phyloP scores from a whole-genome alignment of 305 asterid species.

The Petunia hybrid region DNA sequence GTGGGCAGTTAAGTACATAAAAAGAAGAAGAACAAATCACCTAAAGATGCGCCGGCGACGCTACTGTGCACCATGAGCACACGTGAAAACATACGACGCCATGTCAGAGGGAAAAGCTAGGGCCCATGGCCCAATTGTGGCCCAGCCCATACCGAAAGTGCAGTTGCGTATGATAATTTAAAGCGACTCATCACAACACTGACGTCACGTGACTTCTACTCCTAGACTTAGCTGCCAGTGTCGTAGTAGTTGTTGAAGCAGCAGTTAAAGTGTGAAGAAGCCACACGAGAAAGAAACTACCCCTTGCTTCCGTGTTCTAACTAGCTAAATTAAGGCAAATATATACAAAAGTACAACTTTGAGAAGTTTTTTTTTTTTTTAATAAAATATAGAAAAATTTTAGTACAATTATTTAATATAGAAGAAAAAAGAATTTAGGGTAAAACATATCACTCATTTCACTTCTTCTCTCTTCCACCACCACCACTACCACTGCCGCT shows the following conservation, averaged over 20 bases:
- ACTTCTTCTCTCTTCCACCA: too few species aligned
- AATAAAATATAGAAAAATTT: too few species aligned
- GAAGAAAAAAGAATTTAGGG: too few species aligned
- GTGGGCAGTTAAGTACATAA: not conserved
- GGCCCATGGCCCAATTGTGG: constrained; percentile 20
- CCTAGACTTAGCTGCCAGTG: constrained; percentile 30
- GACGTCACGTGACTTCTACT: not conserved
- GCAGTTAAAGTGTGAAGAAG: not conserved
- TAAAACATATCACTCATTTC: too few species aligned
- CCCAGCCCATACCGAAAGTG: not conserved
- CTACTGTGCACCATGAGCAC: constrained; percentile 8
- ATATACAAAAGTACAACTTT: too few species aligned
- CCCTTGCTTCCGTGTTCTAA: not conserved
- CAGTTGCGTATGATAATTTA: not conserved
- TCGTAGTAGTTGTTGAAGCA: not conserved
- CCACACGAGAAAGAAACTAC: not conserved
- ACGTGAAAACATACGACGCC: constrained; percentile 26
- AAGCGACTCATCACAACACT: not conserved
- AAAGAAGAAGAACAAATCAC: not conserved
- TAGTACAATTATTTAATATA: too few species aligned
- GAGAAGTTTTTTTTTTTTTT: too few species aligned
- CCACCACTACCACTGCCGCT: too few species aligned
- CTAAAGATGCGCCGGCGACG: constrained; percentile 27
- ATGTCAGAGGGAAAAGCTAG: not conserved
- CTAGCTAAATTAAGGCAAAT: too few species aligned